Evolutionary conservation across 495 filamentous ascomycete genomes (phyloP).

Genomic region (Corynascus novoguineensis): DNA sequence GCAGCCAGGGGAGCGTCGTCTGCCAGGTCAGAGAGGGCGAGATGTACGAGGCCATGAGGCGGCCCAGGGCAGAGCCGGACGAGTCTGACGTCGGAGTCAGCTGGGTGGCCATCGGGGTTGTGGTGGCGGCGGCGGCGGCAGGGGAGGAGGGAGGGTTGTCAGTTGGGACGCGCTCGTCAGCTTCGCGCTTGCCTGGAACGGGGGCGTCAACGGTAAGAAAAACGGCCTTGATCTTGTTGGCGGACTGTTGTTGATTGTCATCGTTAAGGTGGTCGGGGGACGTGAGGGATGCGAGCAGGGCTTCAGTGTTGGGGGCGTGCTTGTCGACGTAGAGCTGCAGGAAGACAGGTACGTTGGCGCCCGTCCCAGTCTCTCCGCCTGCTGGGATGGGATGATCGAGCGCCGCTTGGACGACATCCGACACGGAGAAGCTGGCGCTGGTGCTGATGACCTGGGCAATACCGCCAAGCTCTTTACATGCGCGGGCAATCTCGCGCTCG

Average conservation of each 20-base stretch:
- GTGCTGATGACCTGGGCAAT: conserved; percentile 59
- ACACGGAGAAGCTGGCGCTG: conserved; percentile 61
- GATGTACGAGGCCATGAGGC: conserved; percentile 67
- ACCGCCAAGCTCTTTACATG: conserved; percentile 42
- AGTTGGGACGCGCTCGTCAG: conserved; percentile 51
- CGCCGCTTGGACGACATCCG: conserved; percentile 47
- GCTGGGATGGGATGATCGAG: neutral
- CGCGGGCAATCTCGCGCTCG: conserved; percentile 63
- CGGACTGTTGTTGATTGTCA: conserved; percentile 19
- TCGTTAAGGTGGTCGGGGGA: neutral
- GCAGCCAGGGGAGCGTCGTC: conserved; percentile 50
- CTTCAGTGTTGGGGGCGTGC: conserved; percentile 60
- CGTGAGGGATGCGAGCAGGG: conserved; percentile 6
- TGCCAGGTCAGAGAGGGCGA: conserved; percentile 73
- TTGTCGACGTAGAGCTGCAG: conserved; percentile 82
- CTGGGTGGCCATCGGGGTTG: conserved; percentile 8
- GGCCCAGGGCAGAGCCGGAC: conserved; percentile 63
- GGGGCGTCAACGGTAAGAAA: conserved; percentile 66
- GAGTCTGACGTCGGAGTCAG: conserved; percentile 52
- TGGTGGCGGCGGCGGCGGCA: neutral
- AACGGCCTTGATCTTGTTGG: conserved; percentile 58
- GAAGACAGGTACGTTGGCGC: conserved; percentile 50
- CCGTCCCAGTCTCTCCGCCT: neutral
- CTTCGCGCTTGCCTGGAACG: conserved; percentile 58
- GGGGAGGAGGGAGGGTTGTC: conserved; percentile 24